Evolutionary conservation across 2,329 filamentous ascomycete species (phyloP), one percentile per base, ranked within the genome.

Genomic region (Fusarium buxicola): DNA sequence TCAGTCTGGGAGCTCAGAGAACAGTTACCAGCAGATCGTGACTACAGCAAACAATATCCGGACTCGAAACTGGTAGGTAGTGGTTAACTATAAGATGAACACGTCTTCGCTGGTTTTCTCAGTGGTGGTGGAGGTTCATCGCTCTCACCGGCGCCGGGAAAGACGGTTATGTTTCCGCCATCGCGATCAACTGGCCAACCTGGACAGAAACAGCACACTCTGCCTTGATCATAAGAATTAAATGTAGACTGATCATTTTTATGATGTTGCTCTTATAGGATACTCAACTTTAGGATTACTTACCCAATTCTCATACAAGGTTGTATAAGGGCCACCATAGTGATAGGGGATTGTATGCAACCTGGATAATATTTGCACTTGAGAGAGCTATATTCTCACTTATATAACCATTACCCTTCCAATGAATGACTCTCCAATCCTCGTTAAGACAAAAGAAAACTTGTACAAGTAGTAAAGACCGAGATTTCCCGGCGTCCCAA

Each of bases 71-170:
- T 81, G 11, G 76, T 80, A 7, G 47, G 81, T 27, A 76, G 74
- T 56, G 78, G 79, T 0, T 81, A 78, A 60, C 78, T 75, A 2
- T 75, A 81, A 56, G 79, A 78, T 41, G 74, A 70, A 2, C 76
- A 79, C 3, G 71, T 81, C 11, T 60, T 76, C 71, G 76, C 38
- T 21, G 77, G 77, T 56, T 69, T 78, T 24, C 60, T 77, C 7
- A 74, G 72, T 36, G 73, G 73, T 9, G 74, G 74, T 10, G 75
- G 74, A 16, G 76, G 76, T 78, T 72, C 65, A 77, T 77, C 54
- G 67, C 68, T 38, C 60, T 73, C 11, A 60, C 53, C 11, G 74
- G 74, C 31, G 61, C 73, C 7, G 60, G 43, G 40, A 48, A 55
- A 12, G 50, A 69, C 32, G 66, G 73, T 1, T 57, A n/a, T 74